Evolutionary conservation across 805 yeast species (phyloP), one percentile per base, ranked within the genome.

Genomic region (Candida awuae): DNA sequence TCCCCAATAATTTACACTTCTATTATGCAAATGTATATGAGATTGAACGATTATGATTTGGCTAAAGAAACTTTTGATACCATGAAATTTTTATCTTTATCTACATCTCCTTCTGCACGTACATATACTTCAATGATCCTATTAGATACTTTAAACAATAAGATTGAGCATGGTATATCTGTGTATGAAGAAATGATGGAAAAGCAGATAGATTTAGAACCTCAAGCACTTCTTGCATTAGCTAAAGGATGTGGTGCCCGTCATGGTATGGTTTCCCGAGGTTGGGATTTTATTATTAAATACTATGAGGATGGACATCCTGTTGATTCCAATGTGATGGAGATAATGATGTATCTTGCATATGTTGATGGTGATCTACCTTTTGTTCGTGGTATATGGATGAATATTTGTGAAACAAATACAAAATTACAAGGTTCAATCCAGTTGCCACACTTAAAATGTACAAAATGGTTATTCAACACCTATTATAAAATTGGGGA

Each of bases 231-330:
- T 48, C 69, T 73, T 27, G 71, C 76, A 0, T 58, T 86, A 22
- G 84, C 88, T 0, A 68, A 71, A 46, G 85, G 87, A 0, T 84
- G 94, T 54, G 61, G 81, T 2, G 64, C 73, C 10, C 65, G 77
- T 27, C 57, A 60, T 2, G 62, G 66, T 12, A 66, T 73, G 41
- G 59, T 68, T 9, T 50, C 64, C 27, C 64, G 67, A 46, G 94
- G 95, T 0, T 90, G 97, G 97, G 71, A 73, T 38, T 80, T 75
- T 49, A 73, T 88, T 39, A 68, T 79, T 44, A 77, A 83, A 46
- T 75, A 84, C 42, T 67, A 77, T 48, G 66, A 71, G 13, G 42
- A 48, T 19, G 58, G 67, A n/a, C 48, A 41, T 52, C 34, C 50
- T 2, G 48, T 62, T 16, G 60, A 61, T 32, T 41, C 70, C 8